Conservation (phyloP, 495 filamentous ascomycete species). For the Parathielavia hyrcaniae region DNA sequence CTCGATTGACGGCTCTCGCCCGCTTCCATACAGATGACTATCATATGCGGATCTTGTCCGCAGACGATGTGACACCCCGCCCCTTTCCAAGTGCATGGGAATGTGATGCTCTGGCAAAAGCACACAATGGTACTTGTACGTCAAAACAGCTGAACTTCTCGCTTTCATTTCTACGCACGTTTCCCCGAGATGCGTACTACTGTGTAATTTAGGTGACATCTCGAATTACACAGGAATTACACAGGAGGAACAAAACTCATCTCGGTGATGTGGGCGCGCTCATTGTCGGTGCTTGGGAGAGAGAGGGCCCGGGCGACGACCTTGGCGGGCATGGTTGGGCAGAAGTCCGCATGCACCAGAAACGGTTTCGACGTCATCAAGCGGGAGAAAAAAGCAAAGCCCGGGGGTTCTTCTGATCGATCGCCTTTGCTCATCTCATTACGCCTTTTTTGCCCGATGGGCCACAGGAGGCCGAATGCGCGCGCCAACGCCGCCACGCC, state of each 20-base stretch:
- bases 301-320: too few species aligned
- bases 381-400: not conserved
- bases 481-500: constrained; percentile 28
- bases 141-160: too few species aligned
- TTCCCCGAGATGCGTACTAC: too few species aligned
- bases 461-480: constrained; percentile 19
- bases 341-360: not conserved
- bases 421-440: not conserved
- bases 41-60: not conserved
- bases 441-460: constrained; percentile 1
- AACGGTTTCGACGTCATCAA: constrained; percentile 4
- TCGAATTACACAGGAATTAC: too few species aligned
- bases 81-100: constrained; percentile 1
- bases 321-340: too few species aligned
- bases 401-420: not conserved
- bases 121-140: too few species aligned
- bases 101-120: constrained; percentile 8
- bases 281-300: not conserved
- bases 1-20: too few species aligned
- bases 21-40: too few species aligned
- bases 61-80: constrained; percentile 3
- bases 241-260: not conserved
- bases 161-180: too few species aligned
- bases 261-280: not conserved
- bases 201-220: too few species aligned